Conservation (phyloP, 169 alveolate species). For the Perkinsus olseni region DNA sequence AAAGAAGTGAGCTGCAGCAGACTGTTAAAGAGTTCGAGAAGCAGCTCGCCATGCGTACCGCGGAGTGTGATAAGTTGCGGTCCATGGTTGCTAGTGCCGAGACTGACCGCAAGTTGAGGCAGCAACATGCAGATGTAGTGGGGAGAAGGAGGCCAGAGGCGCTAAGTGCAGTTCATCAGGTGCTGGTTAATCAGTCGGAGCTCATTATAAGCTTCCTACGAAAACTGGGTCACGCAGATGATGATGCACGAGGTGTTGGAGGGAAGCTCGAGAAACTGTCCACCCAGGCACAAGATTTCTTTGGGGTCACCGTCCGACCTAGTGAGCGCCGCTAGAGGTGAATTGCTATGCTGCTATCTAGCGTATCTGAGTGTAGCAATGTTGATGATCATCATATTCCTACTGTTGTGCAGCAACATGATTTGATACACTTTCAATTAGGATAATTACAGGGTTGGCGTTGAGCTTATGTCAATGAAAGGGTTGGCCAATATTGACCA, state of each 20-base stretch:
- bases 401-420: neutral
- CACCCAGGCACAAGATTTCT: neutral
- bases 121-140: neutral
- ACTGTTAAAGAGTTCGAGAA: neutral
- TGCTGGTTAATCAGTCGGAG: neutral
- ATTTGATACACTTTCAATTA: neutral
- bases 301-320: neutral
- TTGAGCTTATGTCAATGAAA: no score
- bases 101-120: neutral
- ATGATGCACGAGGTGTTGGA: neutral
- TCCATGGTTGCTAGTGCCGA: neutral
- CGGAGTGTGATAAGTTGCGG: neutral
- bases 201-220: neutral
- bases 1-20: neutral
- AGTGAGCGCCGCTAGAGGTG: neutral
- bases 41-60: neutral
- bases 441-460: no score
- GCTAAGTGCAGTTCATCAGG: neutral
- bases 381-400: neutral
- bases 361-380: neutral
- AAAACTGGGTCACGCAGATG: neutral
- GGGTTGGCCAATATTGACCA: no score
- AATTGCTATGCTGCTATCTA: no score
- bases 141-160: neutral
- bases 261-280: neutral